Conservation (phyloP, 805 yeast genomes). For the Ogataea paraovalis region DNA sequence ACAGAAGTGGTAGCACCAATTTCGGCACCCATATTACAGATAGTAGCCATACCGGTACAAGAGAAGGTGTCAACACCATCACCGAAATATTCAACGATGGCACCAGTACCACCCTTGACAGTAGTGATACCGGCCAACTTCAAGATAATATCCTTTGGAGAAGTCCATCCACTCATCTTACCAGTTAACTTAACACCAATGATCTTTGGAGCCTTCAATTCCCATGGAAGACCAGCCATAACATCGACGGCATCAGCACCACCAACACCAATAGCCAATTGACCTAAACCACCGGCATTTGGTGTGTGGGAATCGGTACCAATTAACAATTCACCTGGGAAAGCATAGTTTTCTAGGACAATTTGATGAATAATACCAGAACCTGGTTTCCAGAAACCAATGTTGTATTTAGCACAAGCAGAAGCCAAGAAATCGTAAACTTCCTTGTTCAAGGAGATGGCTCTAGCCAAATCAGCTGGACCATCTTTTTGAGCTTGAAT, state of each 20-base stretch:
- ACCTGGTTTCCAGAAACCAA: constrained; percentile 99
- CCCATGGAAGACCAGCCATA: constrained; percentile 97
- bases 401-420: constrained; percentile 92
- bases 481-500: constrained; percentile 97
- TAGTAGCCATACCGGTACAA: constrained; percentile 99
- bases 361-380: constrained; percentile 98
- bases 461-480: constrained; percentile 70
- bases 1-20: constrained; percentile 98
- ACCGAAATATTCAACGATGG: constrained; percentile 94
- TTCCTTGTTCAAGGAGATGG: constrained; percentile 85
- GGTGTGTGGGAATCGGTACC: constrained; percentile 99
- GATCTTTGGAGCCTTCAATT: constrained; percentile 93
- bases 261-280: constrained; percentile 98
- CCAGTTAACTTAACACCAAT: constrained; percentile 95
- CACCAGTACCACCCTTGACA: constrained; percentile 98
- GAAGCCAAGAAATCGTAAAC: constrained; percentile 92
- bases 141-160: constrained; percentile 96
- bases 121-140: constrained; percentile 88
- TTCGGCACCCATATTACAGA: constrained; percentile 99
- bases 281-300: constrained; percentile 98
- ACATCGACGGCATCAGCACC: constrained; percentile 99
- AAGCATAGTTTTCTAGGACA: constrained; percentile 92
- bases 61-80: constrained; percentile 85
- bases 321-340: constrained; percentile 94
- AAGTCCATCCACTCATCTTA: constrained; percentile 83